Percentiles rank a stretch among this genome's conserved stretches.
Conservation (phyloP, 2,329 filamentous ascomycete species). For the Bretziella fagacearum region DNA sequence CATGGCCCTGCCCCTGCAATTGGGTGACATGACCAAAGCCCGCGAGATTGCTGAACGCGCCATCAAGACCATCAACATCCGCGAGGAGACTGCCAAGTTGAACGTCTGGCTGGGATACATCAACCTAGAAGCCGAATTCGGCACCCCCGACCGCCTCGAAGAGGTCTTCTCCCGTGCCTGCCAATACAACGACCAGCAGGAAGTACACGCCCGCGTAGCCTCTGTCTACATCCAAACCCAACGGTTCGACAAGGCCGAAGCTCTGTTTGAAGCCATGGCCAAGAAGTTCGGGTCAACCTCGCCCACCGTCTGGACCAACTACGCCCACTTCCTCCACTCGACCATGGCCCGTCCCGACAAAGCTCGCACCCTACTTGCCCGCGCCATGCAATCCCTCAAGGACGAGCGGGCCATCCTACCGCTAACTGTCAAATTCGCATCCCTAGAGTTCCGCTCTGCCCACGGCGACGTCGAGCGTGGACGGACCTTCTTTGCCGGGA, state of each 20-base stretch:
- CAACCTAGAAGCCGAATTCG: conserved; percentile 85
- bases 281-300: conserved; percentile 77
- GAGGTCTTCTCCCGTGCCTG: conserved; percentile 82
- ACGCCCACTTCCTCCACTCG: conserved; percentile 80
- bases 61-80: conserved; percentile 75
- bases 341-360: conserved; percentile 52
- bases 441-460: conserved; percentile 73
- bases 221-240: conserved; percentile 91
- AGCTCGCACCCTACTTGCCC: conserved; percentile 59
- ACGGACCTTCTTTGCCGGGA: conserved; percentile 81
- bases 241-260: conserved; percentile 76
- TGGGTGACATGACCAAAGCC: conserved; percentile 76
- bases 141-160: conserved; percentile 64
- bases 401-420: conserved; percentile 45
- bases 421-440: conserved; percentile 74
- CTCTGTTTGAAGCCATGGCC: conserved; percentile 67
- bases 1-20: conserved; percentile 95
- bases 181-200: conserved; percentile 81
- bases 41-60: conserved; percentile 82
- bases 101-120: conserved; percentile 91
- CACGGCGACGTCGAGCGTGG: conserved; percentile 79
- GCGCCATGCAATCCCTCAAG: conserved; percentile 64
- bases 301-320: conserved; percentile 79
- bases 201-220: conserved; percentile 74
- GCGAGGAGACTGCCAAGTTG: conserved; percentile 80